Evolutionary conservation across 345 rosid species (phyloP).

Genomic region (Turritis glabra): DNA sequence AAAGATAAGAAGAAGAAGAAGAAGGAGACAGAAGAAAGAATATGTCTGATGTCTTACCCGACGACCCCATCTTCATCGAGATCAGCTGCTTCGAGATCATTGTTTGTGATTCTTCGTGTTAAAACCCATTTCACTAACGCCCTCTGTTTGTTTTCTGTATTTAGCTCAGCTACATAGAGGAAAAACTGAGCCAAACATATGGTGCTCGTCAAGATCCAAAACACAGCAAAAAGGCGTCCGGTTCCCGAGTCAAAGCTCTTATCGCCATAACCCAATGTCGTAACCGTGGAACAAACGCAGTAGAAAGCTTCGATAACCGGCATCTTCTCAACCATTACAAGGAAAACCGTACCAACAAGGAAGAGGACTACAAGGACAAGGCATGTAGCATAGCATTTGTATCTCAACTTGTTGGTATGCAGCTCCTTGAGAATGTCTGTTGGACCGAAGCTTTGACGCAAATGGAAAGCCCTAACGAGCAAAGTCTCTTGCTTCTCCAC

Average conservation of each 20-base stretch:
- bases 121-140: slow-evolving; percentile 75
- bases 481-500: slow-evolving; percentile 83
- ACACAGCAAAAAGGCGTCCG: slow-evolving; percentile 69
- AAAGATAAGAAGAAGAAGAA: background rate
- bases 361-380: slow-evolving; percentile 49
- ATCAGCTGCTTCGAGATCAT: slow-evolving; percentile 89
- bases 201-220: slow-evolving; percentile 73
- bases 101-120: slow-evolving; percentile 50
- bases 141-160: slow-evolving; percentile 62
- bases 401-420: slow-evolving; percentile 49
- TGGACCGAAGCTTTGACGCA: slow-evolving; percentile 45
- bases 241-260: slow-evolving; percentile 55
- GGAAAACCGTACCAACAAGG: slow-evolving; percentile 51
- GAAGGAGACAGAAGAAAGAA: background rate
- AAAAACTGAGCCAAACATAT: slow-evolving; percentile 67
- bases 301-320: slow-evolving; percentile 61
- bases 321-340: slow-evolving; percentile 48
- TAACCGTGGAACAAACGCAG: slow-evolving; percentile 80
- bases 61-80: slow-evolving; percentile 69
- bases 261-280: slow-evolving; percentile 89
- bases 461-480: slow-evolving; percentile 63
- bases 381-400: slow-evolving; percentile 54
- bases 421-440: slow-evolving; percentile 54
- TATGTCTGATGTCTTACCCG: slow-evolving; percentile 50
- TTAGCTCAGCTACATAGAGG: slow-evolving; percentile 63